Evolutionary conservation across 2,329 filamentous ascomycete genomes (phyloP).

Genomic region (Beauveria australis): DNA sequence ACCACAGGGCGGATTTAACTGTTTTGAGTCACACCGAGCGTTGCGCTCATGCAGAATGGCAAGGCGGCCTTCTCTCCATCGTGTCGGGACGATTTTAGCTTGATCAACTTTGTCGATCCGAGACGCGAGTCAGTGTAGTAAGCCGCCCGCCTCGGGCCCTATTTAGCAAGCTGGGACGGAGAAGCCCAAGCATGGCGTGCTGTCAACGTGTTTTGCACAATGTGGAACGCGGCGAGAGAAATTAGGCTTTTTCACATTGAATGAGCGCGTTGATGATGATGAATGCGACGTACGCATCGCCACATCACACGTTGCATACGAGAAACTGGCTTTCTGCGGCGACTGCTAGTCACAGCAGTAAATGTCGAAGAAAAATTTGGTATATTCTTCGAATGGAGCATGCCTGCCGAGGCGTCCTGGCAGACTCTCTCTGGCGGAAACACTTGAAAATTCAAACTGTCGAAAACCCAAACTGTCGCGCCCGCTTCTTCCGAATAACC

Average conservation of each 20-base stretch:
- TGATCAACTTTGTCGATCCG: not conserved
- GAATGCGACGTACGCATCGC: not conserved
- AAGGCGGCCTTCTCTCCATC: not conserved
- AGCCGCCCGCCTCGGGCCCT: too few species aligned
- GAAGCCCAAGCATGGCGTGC: not conserved
- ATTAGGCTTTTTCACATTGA: too few species aligned
- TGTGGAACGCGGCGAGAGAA: too few species aligned
- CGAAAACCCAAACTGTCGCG: not conserved
- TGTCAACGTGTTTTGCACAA: not conserved
- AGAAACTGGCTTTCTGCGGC: not conserved
- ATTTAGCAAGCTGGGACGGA: not conserved
- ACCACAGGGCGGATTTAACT: not conserved
- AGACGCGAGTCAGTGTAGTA: not conserved
- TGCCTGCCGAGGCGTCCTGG: not conserved
- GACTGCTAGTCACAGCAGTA: not conserved
- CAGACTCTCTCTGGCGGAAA: not conserved
- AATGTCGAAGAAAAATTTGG: not conserved
- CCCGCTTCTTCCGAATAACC: not conserved
- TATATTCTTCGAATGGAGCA: not conserved
- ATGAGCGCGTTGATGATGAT: too few species aligned
- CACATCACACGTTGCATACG: not conserved
- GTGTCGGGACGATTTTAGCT: not conserved
- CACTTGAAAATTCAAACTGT: not conserved
- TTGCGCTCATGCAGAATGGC: too few species aligned
- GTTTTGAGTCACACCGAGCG: not conserved